Conservation (phyloP, 306 rosid species). For the Fragaria vesca region DNA sequence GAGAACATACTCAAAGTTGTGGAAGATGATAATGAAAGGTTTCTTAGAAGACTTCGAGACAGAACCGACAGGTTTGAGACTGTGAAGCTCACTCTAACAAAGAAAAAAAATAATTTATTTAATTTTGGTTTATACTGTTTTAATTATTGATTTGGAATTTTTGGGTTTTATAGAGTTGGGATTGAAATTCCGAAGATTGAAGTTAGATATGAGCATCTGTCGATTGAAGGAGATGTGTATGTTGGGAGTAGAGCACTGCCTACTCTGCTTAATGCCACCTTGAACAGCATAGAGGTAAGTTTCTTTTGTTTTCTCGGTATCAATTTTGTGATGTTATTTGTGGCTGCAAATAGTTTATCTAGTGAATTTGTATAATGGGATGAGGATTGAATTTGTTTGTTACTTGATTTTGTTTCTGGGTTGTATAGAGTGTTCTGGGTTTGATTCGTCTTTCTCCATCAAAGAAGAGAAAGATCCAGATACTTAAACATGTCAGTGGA, state of each 20-base stretch:
- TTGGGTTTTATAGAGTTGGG: conserved; percentile 47
- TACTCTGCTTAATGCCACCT: conserved; percentile 57
- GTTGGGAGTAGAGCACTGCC: conserved; percentile 86
- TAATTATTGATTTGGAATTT: neutral
- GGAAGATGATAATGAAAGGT: conserved; percentile 71
- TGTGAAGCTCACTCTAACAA: neutral
- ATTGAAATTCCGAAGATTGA: conserved; percentile 79
- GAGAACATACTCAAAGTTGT: conserved; percentile 47
- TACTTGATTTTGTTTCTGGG: neutral
- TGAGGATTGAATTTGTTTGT: neutral
- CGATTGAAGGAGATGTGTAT: conserved; percentile 71
- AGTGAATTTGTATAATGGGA: neutral
- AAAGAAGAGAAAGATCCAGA: conserved; percentile 57
- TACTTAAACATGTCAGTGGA: conserved; percentile 73
- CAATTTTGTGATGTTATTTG: neutral
- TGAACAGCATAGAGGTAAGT: conserved; percentile 64
- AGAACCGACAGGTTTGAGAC: conserved; percentile 59
- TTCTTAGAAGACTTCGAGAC: conserved; percentile 53
- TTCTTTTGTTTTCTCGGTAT: neutral
- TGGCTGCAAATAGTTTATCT: neutral
- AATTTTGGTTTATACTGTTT: neutral
- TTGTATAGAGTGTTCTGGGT: conserved; percentile 42
- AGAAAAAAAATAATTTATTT: neutral
- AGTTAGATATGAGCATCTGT: conserved; percentile 65
- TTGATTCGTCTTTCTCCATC: conserved; percentile 52